Evolutionary conservation across 2,329 filamentous ascomycete genomes (phyloP).

Genomic region (Alternaria sp.): DNA sequence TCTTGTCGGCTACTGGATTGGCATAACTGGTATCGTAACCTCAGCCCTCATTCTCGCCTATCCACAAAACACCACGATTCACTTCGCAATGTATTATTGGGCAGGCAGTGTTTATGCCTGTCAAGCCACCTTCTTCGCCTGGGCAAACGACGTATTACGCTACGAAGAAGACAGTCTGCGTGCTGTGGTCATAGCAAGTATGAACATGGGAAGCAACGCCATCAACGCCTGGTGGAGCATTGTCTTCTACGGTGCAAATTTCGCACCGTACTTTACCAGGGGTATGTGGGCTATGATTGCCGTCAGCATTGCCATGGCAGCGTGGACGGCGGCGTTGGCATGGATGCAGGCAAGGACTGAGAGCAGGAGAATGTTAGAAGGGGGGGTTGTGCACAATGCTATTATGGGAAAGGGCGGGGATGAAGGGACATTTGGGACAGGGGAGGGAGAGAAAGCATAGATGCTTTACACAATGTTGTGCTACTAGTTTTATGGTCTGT

Average conservation of each 20-base stretch:
- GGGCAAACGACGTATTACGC: conserved; percentile 76
- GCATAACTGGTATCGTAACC: conserved; percentile 69
- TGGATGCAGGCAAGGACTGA: conserved; percentile 57
- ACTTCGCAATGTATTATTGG: conserved; percentile 75
- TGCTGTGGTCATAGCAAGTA: conserved; percentile 73
- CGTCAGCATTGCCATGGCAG: conserved; percentile 64
- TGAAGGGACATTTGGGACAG: neutral
- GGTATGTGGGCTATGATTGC: conserved; percentile 82
- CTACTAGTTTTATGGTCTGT: neutral
- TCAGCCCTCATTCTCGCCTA: conserved; percentile 68
- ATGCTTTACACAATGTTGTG: neutral
- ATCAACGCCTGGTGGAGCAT: conserved; percentile 79
- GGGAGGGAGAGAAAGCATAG: neutral
- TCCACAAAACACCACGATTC: conserved; percentile 61
- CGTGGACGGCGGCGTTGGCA: conserved; percentile 67
- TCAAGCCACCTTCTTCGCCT: conserved; percentile 78
- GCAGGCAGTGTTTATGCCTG: conserved; percentile 75
- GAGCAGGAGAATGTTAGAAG: conserved; percentile 36
- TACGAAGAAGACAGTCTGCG: conserved; percentile 70
- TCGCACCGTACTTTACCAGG: conserved; percentile 72
- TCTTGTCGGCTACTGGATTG: conserved; percentile 67
- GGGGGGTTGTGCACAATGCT: conserved; percentile 3
- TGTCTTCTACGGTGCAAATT: conserved; percentile 72
- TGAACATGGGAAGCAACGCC: conserved; percentile 69
- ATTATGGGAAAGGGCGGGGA: conserved; percentile 5